Evolutionary conservation across 148 eudicot species (phyloP), one percentile per base, ranked within the genome.

Genomic region (Cornus controversa): DNA sequence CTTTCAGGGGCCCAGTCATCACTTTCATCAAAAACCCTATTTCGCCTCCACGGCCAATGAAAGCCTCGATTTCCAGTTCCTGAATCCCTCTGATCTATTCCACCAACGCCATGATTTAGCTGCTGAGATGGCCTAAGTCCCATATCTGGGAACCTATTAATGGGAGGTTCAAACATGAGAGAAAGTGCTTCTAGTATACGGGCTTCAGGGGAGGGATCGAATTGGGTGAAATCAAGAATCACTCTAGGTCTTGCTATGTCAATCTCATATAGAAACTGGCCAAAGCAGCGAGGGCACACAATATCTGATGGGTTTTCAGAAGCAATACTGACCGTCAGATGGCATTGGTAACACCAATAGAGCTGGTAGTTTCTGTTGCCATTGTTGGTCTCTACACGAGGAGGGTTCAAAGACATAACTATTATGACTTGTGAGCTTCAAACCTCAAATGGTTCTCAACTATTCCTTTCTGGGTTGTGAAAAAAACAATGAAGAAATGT

Each of bases 301-400:
- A 85, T 72, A 22, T 83, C 81, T 0, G 94, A 86, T 2, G 84
- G 84, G 78, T 82, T 86, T 25, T 69, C 80, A 0, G 92, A 71
- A 58, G 90, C 70, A 16, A 91, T 74, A 34, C 96, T 79, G 80
- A 93, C 91, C 0, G 90, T 76, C 7, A 83, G 91, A 74, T 75
- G 88, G 77, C 99, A 95, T 34, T 90, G 93, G 85, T 91, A 91
- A 72, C 99, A 95, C 98, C 97, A 93, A 79, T 90, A 90, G 3
- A 83, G 88, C 69, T 80, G 85, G 80, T 53, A 87, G 83, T 64
- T 88, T 66, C 74, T 16, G 77, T 47, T 72, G 20, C 70, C 81
- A 40, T 79, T 54, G 40, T 79, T 62, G 40, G 62, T 54, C 77
- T 62, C 20, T 15, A 42, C 53, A 0, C 70, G 82, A 77, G 83